These are phyloP conservation scores for Sodiomyces alkalinus DNA, from an alignment of 2,329 filamentous ascomycete species.

Conservation along the genomic window DNA sequence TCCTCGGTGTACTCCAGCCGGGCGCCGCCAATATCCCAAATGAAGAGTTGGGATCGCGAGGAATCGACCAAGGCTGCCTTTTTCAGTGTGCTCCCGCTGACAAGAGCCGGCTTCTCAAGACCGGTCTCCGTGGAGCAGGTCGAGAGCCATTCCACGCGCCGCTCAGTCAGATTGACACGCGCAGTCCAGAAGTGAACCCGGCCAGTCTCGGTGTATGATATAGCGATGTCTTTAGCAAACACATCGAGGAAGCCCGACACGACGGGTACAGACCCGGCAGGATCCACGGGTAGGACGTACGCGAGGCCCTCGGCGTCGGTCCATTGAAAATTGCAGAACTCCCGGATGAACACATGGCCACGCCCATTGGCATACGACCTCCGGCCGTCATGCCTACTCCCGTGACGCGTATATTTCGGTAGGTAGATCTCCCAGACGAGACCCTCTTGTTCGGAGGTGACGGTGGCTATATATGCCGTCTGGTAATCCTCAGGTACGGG, in stretches of 20 bases:
- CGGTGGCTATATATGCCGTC: conserved; percentile 60
- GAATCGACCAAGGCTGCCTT: conserved; percentile 74
- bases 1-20: conserved; percentile 69
- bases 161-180: conserved; percentile 45
- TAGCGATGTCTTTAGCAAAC: conserved; percentile 72
- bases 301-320: conserved; percentile 41
- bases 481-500: conserved; percentile 39
- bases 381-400: no score
- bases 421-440: conserved; percentile 67
- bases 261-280: conserved; percentile 57
- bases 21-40: conserved; percentile 77
- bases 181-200: conserved; percentile 76
- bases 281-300: conserved; percentile 69
- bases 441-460: conserved; percentile 64
- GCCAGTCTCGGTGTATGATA: conserved; percentile 67
- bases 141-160: conserved; percentile 61
- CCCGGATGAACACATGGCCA: conserved; percentile 36
- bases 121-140: conserved; percentile 73
- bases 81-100: conserved; percentile 72
- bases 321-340: conserved; percentile 60
- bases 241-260: conserved; percentile 70
- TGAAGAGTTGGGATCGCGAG: conserved; percentile 59
- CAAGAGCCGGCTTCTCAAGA: conserved; percentile 55
- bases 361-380: no score
- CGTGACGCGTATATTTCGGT: conserved; percentile 25